Evolutionary conservation across 352 stramenopile genomes (phyloP).

Genomic region (Phytophthora sojae): DNA sequence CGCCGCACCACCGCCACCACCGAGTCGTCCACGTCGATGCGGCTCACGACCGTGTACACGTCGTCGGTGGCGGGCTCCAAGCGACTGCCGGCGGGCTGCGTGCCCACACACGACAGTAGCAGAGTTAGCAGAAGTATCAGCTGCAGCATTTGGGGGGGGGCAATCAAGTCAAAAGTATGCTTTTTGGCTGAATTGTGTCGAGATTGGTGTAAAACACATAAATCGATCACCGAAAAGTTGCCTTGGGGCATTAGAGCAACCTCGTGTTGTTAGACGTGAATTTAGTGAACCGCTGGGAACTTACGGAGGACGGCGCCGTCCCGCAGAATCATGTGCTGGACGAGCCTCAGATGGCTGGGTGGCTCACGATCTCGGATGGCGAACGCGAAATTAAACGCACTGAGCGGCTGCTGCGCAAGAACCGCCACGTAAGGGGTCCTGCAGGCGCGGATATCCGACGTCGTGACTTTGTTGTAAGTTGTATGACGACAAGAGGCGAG

Average conservation of each 20-base stretch:
- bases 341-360: not conserved
- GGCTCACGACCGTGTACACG: conserved; percentile 32
- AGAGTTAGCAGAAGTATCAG: conserved; percentile 9
- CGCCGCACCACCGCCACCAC: conserved; percentile 67
- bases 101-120: conserved; percentile 17
- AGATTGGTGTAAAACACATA: not conserved
- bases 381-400: not conserved
- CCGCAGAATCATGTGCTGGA: no score
- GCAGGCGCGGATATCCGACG: not conserved
- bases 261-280: no score
- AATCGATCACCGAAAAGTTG: no score
- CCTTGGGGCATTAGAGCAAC: no score
- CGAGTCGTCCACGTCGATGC: conserved; percentile 55
- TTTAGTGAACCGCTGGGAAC: no score
- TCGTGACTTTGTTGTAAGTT: not conserved
- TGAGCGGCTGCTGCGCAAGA: not conserved
- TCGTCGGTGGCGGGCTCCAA: conserved; percentile 23
- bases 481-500: not conserved
- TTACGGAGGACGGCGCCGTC: no score
- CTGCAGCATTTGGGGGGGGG: not conserved
- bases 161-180: not conserved
- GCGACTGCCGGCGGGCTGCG: conserved; percentile 5
- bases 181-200: not conserved
- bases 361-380: not conserved
- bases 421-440: not conserved